phyloP scores from a whole-genome alignment of 768 basidiomycete species.

The Mycena rebaudengoi region DNA sequence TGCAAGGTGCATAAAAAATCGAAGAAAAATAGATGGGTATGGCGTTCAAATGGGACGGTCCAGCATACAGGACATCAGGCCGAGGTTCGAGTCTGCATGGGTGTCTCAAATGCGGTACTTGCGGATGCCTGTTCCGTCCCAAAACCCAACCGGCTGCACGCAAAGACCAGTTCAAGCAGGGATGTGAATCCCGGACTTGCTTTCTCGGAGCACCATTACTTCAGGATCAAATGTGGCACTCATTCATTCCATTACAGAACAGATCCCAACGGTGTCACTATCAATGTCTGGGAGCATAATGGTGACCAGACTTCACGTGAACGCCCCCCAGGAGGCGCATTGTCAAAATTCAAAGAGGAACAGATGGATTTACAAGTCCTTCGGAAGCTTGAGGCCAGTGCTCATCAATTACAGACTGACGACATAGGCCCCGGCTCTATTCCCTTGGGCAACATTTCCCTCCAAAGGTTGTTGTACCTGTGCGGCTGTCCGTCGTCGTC shows the following conservation, averaged over 20 bases:
- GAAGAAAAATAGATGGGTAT: background rate
- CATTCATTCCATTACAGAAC: background rate
- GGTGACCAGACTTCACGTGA: background rate
- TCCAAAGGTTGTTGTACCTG: too few species aligned
- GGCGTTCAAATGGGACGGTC: background rate
- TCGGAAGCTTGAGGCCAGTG: conserved; percentile 19
- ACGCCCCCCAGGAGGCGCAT: background rate
- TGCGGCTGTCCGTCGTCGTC: too few species aligned
- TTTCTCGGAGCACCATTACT: background rate
- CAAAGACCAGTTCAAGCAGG: background rate
- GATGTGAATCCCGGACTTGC: background rate
- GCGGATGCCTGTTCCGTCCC: background rate
- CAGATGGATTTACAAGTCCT: conserved; percentile 23
- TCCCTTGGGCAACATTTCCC: conserved; percentile 28
- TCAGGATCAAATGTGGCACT: background rate
- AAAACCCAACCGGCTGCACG: background rate
- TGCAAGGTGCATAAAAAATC: too few species aligned
- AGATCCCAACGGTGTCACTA: background rate
- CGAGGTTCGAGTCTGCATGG: background rate
- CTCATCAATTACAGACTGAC: conserved; percentile 29
- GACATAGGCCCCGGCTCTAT: conserved; percentile 23
- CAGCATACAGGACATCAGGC: background rate
- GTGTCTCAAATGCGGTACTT: background rate
- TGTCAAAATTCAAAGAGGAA: conserved; percentile 3
- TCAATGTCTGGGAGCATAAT: background rate